Base-by-base conservation (phyloP, 2,329 filamentous ascomycete species). In the Penicillium oxalicum region DNA sequence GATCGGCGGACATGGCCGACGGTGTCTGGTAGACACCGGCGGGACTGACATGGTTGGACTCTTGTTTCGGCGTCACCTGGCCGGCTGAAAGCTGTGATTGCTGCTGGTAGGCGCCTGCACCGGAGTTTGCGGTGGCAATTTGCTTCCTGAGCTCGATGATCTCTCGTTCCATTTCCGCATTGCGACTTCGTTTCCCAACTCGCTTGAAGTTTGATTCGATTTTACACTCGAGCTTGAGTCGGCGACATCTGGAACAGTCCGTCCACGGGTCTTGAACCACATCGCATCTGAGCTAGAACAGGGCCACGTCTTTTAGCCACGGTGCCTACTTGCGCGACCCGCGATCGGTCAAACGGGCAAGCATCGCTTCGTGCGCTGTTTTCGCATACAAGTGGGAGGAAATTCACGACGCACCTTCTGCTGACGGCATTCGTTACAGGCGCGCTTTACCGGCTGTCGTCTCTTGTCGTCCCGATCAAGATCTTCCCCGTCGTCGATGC, bases 201-300 rank as follows among this genome's bases (percentile, higher is more conserved):
- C 83, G 77, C 69, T 83, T 85, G 72, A 86, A 86, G 66, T 82
- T 82, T 52, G 80, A 78, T 60, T 85, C 81, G 64, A 86, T 84
- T 60, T 82, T 81, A 69, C 83, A 86, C 47, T 76, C 74, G 35
- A 85, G 77, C 51, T 76, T 77, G 49, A 84, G 75, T 56, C 83
- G 83, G 53, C 75, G 72, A 66, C 82, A 86, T 52, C 82, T 76
- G 34, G 75, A 76, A 67, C 82, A 86, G 44, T 77, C 73, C 51
- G 74, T 73, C 68, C 81, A 85, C 9, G 81, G 82, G 40, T 83
- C 80, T 61, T 83, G 80, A 49, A 80, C 69, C 53, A 85, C 82
- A 69, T 86, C 81, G 70, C 82, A 86, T 61, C 80, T 79, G 51
- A 86, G 74, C 82, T 86, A 53, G 50, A 45, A 26, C 18, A 18